Base-by-base conservation (phyloP, 345 rosid genomes). In the Fremontodendron californicum region DNA sequence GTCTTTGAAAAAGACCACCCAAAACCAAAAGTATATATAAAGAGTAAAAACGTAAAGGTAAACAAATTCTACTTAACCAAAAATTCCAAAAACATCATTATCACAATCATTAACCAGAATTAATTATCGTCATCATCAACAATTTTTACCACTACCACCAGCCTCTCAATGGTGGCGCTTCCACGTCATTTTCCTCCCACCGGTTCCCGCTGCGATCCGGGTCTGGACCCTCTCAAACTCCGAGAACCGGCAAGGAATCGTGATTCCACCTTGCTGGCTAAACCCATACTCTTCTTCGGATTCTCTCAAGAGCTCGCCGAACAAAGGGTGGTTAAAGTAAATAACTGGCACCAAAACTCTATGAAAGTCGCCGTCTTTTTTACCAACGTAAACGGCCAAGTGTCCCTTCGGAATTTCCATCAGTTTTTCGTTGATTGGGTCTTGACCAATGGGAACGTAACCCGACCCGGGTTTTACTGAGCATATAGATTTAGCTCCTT, bases 301-400 rank as follows among this genome's bases (percentile, higher is more conserved):
- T 55, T 89, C 93, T 81, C 77, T 89, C 64, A 95, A 79, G 18
- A 95, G 84, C 85, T 88, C 84, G 71, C 96, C 88, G 73, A 95
- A 95, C 78, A 95, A 81, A 68, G 99, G 99, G 80, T 95, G 98
- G 83, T 95, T 95, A 75, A 92, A 85, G 83, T 95, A 90, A 70
- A 95, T 86, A 54, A 95, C 90, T 3, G 99, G 99, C 39, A 95
- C 90, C 79, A 92, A 69, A 76, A 92, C 96, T 75, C 98, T 74
- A 45, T 86, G 90, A 82, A 79, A 87, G 40, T 93, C 99, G 5
- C 88, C 89, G 74, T 89, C 96, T 54, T 89, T 84, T 79, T 88
- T 88, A 29, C 99, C 99, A 48, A 95, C 89, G 83, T 93, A 95
- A 7, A 92, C 88, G 15, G 98, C 97, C 73, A 93, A 73, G 80